These are phyloP conservation scores for Magnusiomyces tetraspermus DNA, from an alignment of 1,139 yeast genomes.

Conservation along the genomic window DNA sequence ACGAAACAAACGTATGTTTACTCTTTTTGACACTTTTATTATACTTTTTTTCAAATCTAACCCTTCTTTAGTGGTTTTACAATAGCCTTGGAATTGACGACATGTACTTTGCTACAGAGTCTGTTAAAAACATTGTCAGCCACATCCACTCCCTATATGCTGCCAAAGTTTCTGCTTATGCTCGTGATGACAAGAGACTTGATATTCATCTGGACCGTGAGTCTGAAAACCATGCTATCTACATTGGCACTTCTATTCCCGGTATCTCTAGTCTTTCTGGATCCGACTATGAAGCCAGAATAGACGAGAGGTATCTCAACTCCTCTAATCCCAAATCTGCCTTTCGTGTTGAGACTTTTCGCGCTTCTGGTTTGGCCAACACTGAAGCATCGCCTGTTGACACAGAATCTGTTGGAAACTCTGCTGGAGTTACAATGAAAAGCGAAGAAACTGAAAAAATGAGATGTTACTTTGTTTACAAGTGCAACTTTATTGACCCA, in stretches of 20 bases:
- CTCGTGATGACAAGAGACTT: conserved; percentile 46
- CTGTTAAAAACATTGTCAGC: conserved; percentile 69
- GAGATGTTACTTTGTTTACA: conserved; percentile 79
- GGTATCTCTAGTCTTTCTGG: conserved; percentile 34
- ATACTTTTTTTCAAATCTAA: neutral
- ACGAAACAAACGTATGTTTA: conserved; percentile 52
- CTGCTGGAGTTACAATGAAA: conserved; percentile 79
- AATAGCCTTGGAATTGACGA: conserved; percentile 79
- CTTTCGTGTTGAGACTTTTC: conserved; percentile 77
- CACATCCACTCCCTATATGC: conserved; percentile 82
- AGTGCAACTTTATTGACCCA: conserved; percentile 47
- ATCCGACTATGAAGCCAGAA: conserved; percentile 41
- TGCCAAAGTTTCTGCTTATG: conserved; percentile 84
- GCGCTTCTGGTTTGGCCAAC: conserved; percentile 50
- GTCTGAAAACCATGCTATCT: conserved; percentile 80
- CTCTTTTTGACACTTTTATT: neutral
- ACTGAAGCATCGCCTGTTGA: conserved; percentile 44
- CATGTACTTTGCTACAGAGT: conserved; percentile 80
- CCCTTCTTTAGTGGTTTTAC: conserved; percentile 60
- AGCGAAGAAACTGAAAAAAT: conserved; percentile 41
- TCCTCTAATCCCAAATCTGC: conserved; percentile 41
- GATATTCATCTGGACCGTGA: conserved; percentile 68
- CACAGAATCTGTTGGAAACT: no score
- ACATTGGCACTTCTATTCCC: conserved; percentile 61
- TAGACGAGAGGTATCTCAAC: conserved; percentile 74